Evolutionary conservation across 2,329 filamentous ascomycete species (phyloP).

Genomic region (Teratosphaeriaceae sp.): DNA sequence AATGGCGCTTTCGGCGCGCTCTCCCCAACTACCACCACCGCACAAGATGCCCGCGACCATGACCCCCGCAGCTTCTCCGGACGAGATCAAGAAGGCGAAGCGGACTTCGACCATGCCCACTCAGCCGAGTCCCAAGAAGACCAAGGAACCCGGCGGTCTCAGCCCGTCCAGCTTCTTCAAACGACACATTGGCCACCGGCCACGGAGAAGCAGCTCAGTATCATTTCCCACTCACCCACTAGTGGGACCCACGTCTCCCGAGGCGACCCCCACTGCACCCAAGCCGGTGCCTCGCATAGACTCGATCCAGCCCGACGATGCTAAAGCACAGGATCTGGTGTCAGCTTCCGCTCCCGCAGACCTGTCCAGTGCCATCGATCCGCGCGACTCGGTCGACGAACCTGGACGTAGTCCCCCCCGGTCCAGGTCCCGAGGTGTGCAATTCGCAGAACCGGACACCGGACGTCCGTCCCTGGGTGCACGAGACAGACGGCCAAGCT

Average conservation of each 20-base stretch:
- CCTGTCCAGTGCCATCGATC: not conserved
- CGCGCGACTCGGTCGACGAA: too few relatives aligned
- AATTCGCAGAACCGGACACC: slow-evolving; percentile 17
- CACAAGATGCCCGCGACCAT: not conserved
- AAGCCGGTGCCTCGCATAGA: not conserved
- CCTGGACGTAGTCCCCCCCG: too few relatives aligned
- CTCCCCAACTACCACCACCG: not conserved
- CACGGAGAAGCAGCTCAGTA: slow-evolving; percentile 12
- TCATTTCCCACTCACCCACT: not conserved
- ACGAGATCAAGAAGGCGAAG: slow-evolving; percentile 8
- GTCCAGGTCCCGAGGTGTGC: slow-evolving; percentile 13
- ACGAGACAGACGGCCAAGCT: slow-evolving; percentile 20
- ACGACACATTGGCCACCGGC: slow-evolving; percentile 14
- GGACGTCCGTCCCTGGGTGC: slow-evolving; percentile 7
- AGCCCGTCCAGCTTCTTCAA: slow-evolving; percentile 16
- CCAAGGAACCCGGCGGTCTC: slow-evolving; percentile 4
- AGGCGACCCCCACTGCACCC: not conserved
- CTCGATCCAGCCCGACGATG: too few relatives aligned
- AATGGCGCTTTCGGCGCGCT: slow-evolving; percentile 1
- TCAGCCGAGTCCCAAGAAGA: slow-evolving; percentile 15
- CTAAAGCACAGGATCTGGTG: too few relatives aligned
- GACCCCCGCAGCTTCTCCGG: not conserved
- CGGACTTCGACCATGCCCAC: slow-evolving; percentile 10
- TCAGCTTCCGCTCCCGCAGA: too few relatives aligned
- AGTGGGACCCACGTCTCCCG: not conserved